Evolutionary conservation across 352 stramenopile genomes (phyloP).

Genomic region (Phytophthora tentaculata): DNA sequence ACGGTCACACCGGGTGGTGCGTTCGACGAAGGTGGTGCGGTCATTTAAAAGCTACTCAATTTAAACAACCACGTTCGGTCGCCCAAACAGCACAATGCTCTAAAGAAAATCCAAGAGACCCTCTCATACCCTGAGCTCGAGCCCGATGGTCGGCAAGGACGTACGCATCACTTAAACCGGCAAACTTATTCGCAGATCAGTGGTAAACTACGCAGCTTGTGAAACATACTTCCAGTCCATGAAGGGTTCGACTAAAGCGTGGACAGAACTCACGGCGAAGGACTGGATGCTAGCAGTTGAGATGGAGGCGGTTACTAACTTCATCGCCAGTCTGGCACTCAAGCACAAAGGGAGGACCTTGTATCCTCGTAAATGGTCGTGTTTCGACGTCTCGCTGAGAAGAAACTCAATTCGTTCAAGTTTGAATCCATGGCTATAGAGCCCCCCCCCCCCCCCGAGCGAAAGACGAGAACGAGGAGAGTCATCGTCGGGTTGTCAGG

Average conservation of each 20-base stretch:
- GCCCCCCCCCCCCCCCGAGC: no score
- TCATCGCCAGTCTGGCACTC: not conserved
- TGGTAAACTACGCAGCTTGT: not conserved
- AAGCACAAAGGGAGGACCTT: no score
- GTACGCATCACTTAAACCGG: not conserved
- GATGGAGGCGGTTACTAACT: slow-evolving; percentile 10
- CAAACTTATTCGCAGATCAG: slow-evolving; percentile 6
- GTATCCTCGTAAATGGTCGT: no score
- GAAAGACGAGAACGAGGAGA: no score
- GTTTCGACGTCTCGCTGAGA: no score
- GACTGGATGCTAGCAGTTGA: slow-evolving; percentile 5
- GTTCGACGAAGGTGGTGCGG: not conserved
- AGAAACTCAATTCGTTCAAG: no score
- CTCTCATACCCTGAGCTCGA: not conserved
- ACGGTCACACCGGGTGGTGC: slow-evolving; percentile 4
- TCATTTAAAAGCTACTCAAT: not conserved
- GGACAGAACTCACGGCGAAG: not conserved
- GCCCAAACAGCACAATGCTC: not conserved
- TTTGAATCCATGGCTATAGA: no score
- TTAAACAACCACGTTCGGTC: not conserved
- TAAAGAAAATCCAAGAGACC: not conserved
- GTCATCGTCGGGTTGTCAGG: no score
- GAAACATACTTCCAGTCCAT: slow-evolving; percentile 3
- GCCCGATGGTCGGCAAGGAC: no score
- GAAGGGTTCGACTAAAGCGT: not conserved